Base-by-base conservation (phyloP, 2,329 filamentous ascomycete species). In the Trichoderma sp. region DNA sequence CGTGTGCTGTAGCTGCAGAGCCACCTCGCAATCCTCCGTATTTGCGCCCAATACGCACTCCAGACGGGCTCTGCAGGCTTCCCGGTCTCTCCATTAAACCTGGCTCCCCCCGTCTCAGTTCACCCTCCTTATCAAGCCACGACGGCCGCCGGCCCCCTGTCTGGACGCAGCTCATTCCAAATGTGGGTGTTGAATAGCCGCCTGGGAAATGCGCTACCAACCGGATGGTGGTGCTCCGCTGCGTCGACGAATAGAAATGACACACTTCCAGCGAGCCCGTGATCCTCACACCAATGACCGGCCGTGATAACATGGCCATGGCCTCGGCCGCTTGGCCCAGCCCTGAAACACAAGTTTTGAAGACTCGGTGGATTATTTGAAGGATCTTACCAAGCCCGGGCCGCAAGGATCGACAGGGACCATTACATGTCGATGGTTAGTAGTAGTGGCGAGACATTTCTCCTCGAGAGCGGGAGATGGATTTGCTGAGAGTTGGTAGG, bases 111-210 rank as follows among this genome's bases (percentile, higher is more conserved):
- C n/a, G 3, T 45, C n/a, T 15, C 3, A 19, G n/a, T 39, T 50
- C 37, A 13, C 52, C 52, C 17, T 54, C 29, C 52, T 13, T 53
- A 32, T 35, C 35, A 54, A 34, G 39, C 35, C 48, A 50, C 22
- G 57, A 67, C 57, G 57, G 50, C 50, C 35, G 48, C 27, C 48
- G 19, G 50, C 25, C 66, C 66, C 66, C 37, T 67, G 58, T 61
- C 39, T 50, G 34, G 34, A 66, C 48, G 67, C 53, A 68, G 35
- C 67, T 53, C 27, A 29, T 66, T 54, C 53, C 42, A 27, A 59
- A 66, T 64, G 29, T 39, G 54, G 67, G 61, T 58, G 67, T 19
- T 65, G 42, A 34, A 59, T 56, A 66, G 67, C 67, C 63, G 60
- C 67, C 45, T 68, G 27, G 19, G 42, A 48, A 35, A 27, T 58